Conservation (phyloP, 306 rosid genomes). For the Prunus campanulata region DNA sequence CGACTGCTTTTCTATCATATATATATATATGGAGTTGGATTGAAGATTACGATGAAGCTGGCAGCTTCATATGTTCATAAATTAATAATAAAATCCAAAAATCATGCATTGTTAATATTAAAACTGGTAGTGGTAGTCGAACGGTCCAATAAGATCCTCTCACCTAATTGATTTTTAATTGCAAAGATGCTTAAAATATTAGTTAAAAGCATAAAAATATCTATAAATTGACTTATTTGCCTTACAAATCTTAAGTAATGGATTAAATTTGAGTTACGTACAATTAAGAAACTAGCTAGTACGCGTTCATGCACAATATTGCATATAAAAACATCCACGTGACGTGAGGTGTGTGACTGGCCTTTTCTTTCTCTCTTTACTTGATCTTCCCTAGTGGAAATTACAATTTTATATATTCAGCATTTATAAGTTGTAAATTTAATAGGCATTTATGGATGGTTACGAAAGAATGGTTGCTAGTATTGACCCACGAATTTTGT, state of each 20-base stretch:
- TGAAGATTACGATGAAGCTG: constrained; percentile 19
- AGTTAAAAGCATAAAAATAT: background rate
- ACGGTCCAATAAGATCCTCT: constrained; percentile 21
- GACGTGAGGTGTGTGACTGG: background rate
- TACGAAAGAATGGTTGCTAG: too few species aligned
- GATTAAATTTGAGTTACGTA: constrained; percentile 4
- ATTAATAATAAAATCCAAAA: background rate
- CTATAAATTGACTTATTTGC: constrained; percentile 4
- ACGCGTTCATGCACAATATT: background rate
- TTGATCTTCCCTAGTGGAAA: background rate
- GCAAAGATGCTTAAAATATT: constrained; percentile 19
- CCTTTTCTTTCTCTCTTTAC: background rate
- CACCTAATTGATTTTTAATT: constrained; percentile 14
- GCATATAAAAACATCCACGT: background rate
- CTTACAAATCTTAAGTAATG: background rate
- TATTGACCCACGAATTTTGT: too few species aligned
- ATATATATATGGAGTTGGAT: constrained; percentile 8
- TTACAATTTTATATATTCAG: background rate
- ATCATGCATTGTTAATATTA: background rate
- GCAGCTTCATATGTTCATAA: background rate
- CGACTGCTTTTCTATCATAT: constrained; percentile 20
- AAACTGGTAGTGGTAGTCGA: constrained; percentile 3
- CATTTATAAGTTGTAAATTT: too few species aligned
- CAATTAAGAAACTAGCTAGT: background rate
- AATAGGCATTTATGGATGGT: too few species aligned